Base-by-base conservation (phyloP, 768 basidiomycete genomes). In the Boletus sp. region DNA sequence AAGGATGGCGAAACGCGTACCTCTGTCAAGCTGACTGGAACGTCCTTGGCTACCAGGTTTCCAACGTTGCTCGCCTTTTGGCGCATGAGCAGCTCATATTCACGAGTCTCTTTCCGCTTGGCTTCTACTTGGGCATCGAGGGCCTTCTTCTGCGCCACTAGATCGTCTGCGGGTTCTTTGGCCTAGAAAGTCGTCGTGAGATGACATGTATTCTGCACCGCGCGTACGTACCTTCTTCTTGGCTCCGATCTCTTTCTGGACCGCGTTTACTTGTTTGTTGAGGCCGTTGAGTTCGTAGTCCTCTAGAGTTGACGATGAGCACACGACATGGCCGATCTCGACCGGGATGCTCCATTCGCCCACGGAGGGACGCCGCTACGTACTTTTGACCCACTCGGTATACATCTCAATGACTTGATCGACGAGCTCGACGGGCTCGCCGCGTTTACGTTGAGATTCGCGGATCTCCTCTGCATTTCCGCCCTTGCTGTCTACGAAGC, bases 381-480 rank as follows among this genome's bases (percentile, higher is more conserved):
- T 71, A 97, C 97, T 86, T 74, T 93, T 91, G 51, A 93, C 92
- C 94, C 95, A 98, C 63, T 94, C 90, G 10, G 82, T 74, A 67
- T 98, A 97, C 85, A 95, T 86, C 67, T 84, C 83, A 57, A 98
- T 86, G 56, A 98, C 83, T 72, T 98, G 93, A 73, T 98, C 94
- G 15, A 98, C 95, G 63, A 97, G 72, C 72, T 94, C 95, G 50
- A 92, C 91, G 18, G 90, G 82, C 54, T 93, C 87, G 10, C 90
- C 91, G 47, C 97, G 84, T 75, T 92, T 94, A 66, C 86, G 79
- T 77, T 99, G 96, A 4, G 95, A 98, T 66, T 93, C 93, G 55
- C 89, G 79, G 59, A 98, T 94, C 68, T 86, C 83, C 62, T 90
- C 86, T 15, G 95, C 85, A 76, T 97, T 91, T 36, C 97, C 97